Evolutionary conservation across 164 flowering plant genomes (phyloP), one percentile per base, ranked within the genome.

Genomic region (Liriodendron chinense): DNA sequence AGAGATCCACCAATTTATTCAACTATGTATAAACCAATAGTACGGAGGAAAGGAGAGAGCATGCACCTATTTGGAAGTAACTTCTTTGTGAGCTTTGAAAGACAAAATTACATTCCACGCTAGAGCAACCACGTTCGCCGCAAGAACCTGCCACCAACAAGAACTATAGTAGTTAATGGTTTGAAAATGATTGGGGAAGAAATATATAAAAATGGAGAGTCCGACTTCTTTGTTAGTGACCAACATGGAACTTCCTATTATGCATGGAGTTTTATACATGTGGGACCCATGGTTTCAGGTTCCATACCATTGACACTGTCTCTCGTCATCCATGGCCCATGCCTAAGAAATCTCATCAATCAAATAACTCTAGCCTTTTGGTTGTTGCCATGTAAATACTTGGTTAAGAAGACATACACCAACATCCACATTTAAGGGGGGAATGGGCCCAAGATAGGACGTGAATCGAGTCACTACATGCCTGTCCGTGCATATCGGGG

Each of bases 91-190:
- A 77, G 98, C 98, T 85, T 90, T 93, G 70, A 88, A 95, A 68
- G 97, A 95, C 49, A 95, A 91, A 72, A 93, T 91, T 75, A 95
- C 98, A 76, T 95, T 95, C 98, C 98, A 95, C 61, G 82, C 85
- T 53, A 95, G 65, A 73, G 98, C 89, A 78, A 95, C 71, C 7
- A 88, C 73, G 78, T 95, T 95, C 48, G 98, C 93, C 57, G 96
- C 96, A 81, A 95, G 93, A 79, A 95, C 98, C 98, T 95, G 92
- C 22, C 65, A 66, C 49, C 3, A 50, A 20, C 59, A 50, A 18
- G 14, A 13, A 23, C 24, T 66, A 61, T 57, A 63, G 6, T 6
- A 13, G 49, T 28, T 1, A 28, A 28, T 3, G 16, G 8, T 67
- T 67, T 13, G 18, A 28, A 24, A 13, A 67, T 1, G 4, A 65